A percentile compares a stretch with the other conserved stretches of the same genome.
Evolutionary conservation across 768 basidiomycete genomes (phyloP).

Genomic region (Tephrocybe sp.): DNA sequence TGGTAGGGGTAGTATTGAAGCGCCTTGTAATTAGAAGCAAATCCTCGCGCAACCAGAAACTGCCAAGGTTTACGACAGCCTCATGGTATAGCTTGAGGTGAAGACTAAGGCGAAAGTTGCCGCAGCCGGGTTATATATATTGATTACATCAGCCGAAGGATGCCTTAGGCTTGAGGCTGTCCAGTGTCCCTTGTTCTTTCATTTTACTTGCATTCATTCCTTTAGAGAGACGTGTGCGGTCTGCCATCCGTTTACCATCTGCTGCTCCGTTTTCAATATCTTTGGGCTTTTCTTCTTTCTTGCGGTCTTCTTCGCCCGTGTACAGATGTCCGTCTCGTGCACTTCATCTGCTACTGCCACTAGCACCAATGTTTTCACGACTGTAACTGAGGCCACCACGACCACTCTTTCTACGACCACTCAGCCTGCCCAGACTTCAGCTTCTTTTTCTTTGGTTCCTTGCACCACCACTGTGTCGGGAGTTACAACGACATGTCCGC

Average conservation of each 20-base stretch:
- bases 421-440: conserved; percentile 20
- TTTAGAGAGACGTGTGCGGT: conserved; percentile 13
- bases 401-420: conserved; percentile 32
- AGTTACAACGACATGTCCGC: conserved; percentile 8
- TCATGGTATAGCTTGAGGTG: not conserved
- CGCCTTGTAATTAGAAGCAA: no score
- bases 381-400: conserved; percentile 31
- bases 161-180: conserved; percentile 17
- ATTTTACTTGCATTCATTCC: conserved; percentile 8
- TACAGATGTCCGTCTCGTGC: conserved; percentile 36
- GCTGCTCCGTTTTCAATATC: conserved; percentile 2
- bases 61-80: not conserved
- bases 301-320: conserved; percentile 13
- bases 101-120: not conserved
- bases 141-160: conserved; percentile 14
- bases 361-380: conserved; percentile 33
- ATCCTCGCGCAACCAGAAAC: not conserved
- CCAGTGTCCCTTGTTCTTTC: conserved; percentile 10
- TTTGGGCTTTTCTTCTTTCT: conserved; percentile 1
- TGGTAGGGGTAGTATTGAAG: no score
- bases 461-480: conserved; percentile 21
- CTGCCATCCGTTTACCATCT: conserved; percentile 2
- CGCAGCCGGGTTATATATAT: not conserved
- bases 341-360: conserved; percentile 41
- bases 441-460: conserved; percentile 29